Base-by-base conservation (phyloP, 225 moss, liverwort and hornwort genomes). In the Physcomitrellopsis africana region DNA sequence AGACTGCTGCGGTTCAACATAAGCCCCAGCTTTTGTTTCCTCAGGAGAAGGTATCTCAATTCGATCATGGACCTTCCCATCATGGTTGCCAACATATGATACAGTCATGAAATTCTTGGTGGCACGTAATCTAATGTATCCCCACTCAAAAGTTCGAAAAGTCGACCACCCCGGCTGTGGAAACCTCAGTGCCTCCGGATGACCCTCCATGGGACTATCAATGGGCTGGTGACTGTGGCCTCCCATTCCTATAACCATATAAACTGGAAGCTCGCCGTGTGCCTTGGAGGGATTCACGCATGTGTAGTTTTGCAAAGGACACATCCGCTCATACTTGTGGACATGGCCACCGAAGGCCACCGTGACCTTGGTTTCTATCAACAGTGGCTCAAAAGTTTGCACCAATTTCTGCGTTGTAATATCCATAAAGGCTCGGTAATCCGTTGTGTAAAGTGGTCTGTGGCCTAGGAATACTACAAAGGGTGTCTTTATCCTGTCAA, bases 211-310 rank as follows among this genome's bases (percentile, higher is more conserved):
- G 0, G 81, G 76, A 23, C 64, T 4, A 82, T 89, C 87, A 1
- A 68, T 49, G 7, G 84, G 59, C 55, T 92, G 87, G 75, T 77
- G 82, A 62, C 70, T 77, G 16, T 80, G 79, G 22, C 90, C 86
- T 0, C 75, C 92, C 87, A 86, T 89, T 51, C 87, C 92, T 52
- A 92, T 81, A 0, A 92, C 87, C 53, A 92, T 79, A 67, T 92
- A 70, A 59, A 90, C 80, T 14, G 90, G 92, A 61, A 75, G 58
- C 72, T 85, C 65, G 0, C 59, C 26, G 16, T 73, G 52, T 24
- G 68, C 5, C 10, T 66, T 68, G 52, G 77, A 70, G 63, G 76
- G 60, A 17, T 79, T 55, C 42, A 51, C 23, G 57, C 90, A 92
- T 14, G 79, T 75, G 53, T 54, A 65, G 48, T 92, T 87, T 45